Evolutionary conservation across 768 basidiomycete genomes (phyloP).

Genomic region (Coprinellus micaceus): DNA sequence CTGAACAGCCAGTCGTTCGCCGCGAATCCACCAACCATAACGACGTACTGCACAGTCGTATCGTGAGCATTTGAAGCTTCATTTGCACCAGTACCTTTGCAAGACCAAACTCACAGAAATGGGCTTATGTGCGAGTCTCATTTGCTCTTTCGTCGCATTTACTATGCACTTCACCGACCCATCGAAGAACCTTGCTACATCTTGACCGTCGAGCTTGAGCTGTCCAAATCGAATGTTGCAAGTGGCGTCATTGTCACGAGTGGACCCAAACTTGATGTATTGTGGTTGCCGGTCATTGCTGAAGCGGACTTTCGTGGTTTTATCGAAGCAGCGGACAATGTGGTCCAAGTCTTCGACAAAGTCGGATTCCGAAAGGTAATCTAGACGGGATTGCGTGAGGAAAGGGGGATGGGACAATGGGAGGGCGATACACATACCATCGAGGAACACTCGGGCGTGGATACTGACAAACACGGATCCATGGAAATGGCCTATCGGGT

Average conservation of each 20-base stretch:
- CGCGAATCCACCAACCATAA: conserved; percentile 50
- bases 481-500: conserved; percentile 38
- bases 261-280: conserved; percentile 48
- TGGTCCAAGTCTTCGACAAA: conserved; percentile 41
- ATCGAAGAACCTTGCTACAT: conserved; percentile 20
- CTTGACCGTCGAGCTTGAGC: conserved; percentile 35
- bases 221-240: conserved; percentile 46
- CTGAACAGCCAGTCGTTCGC: conserved; percentile 45
- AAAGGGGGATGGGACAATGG: neutral
- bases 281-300: conserved; percentile 34
- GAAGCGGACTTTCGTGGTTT: conserved; percentile 46
- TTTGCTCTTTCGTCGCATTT: conserved; percentile 20
- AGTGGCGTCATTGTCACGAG: conserved; percentile 36
- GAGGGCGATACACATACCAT: conserved; percentile 24
- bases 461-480: conserved; percentile 51
- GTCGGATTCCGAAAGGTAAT: conserved; percentile 36
- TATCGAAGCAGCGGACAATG: conserved; percentile 43
- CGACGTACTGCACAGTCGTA: conserved; percentile 28
- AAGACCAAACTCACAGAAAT: conserved; percentile 24
- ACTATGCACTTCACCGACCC: conserved; percentile 21
- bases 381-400: conserved; percentile 18
- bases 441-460: conserved; percentile 36
- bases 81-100: neutral
- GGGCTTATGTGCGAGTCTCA: conserved; percentile 16
- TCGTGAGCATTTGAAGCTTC: neutral